A percentile compares a stretch with the other conserved stretches of the same genome.
phyloP scores from a whole-genome alignment of 352 stramenopile species.

The Phytophthora foliorum region DNA sequence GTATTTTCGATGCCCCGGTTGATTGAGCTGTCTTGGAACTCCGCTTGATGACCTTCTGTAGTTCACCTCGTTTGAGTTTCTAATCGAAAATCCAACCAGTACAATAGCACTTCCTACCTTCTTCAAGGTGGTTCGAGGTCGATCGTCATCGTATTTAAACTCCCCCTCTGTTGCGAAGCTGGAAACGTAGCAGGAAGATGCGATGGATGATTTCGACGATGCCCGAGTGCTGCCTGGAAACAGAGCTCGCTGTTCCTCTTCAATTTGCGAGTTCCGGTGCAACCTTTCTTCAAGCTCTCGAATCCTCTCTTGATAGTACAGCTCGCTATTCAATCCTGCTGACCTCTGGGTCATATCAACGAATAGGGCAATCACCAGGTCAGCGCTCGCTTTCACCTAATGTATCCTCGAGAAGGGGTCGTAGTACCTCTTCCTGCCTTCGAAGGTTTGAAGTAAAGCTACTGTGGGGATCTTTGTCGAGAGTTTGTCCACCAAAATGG shows the following conservation, averaged over 20 bases:
- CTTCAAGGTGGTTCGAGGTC: constrained; percentile 13
- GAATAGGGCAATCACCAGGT: not conserved
- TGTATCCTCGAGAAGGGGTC: not conserved
- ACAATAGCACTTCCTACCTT: constrained; percentile 16
- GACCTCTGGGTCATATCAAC: constrained; percentile 9
- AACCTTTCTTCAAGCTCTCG: constrained; percentile 42
- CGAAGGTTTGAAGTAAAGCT: not conserved
- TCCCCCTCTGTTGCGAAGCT: constrained; percentile 16
- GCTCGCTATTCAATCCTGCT: constrained; percentile 28
- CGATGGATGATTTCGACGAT: constrained; percentile 23
- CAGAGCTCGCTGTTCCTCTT: constrained; percentile 40
- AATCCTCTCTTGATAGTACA: constrained; percentile 34
- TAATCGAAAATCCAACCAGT: not conserved
- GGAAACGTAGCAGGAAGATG: constrained; percentile 19
- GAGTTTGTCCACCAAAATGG: not conserved
- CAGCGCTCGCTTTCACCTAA: not conserved
- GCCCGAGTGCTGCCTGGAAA: constrained; percentile 25
- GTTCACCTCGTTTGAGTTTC: not conserved
- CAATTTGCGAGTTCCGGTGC: constrained; percentile 33
- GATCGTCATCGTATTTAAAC: constrained; percentile 1
- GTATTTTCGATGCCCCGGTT: constrained; percentile 7
- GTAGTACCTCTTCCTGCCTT: constrained; percentile 14
- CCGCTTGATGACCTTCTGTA: constrained; percentile 27
- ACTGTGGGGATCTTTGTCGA: not conserved
- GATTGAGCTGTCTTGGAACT: constrained; percentile 25